Percentiles rank a stretch among this genome's conserved stretches.
Conservation (phyloP, 768 basidiomycete genomes). For the Podaxis sp. region DNA sequence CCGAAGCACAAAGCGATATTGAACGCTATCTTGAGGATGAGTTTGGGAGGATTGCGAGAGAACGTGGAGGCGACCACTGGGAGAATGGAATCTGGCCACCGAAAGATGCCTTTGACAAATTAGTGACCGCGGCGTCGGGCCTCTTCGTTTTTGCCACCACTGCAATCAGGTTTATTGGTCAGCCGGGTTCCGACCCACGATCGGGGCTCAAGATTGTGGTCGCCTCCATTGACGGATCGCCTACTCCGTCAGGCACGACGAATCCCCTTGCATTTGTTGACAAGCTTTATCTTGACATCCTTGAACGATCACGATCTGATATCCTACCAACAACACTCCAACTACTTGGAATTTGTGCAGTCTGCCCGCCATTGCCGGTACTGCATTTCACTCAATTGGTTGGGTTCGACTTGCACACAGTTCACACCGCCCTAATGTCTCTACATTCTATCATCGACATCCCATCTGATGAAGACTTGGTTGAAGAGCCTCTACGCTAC, state of each 20-base stretch:
- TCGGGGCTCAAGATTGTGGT: background rate
- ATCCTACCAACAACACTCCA: background rate
- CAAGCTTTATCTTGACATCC: background rate
- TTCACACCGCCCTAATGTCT: background rate
- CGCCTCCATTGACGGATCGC: background rate
- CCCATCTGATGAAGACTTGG: background rate
- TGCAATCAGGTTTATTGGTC: background rate
- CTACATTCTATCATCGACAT: background rate
- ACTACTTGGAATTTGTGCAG: background rate
- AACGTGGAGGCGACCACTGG: background rate
- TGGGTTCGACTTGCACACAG: background rate
- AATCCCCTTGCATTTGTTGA: background rate
- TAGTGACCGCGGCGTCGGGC: background rate
- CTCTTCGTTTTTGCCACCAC: background rate
- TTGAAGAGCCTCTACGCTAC: background rate
- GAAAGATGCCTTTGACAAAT: background rate
- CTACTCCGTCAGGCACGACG: background rate
- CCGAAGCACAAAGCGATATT: background rate
- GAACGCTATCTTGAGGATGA: background rate
- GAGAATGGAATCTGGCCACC: background rate
- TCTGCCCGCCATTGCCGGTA: background rate
- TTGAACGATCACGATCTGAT: background rate
- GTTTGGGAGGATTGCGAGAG: background rate
- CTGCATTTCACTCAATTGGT: background rate
- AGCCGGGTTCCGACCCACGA: background rate